Conservation (phyloP, 257 asterid species). For the Solanum sitiens region DNA sequence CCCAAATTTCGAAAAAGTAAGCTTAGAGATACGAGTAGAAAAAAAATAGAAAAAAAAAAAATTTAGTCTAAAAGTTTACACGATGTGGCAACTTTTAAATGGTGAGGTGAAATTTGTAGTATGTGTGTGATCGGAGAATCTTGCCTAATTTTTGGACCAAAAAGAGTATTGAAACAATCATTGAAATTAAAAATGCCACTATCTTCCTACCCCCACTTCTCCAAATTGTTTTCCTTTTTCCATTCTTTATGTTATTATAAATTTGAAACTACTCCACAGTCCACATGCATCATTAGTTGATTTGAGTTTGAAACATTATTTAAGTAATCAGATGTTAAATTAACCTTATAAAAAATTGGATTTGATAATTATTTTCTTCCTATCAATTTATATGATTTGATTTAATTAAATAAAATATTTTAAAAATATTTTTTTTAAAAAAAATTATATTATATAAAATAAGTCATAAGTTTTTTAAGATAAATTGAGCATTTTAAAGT, state of each 20-base stretch:
- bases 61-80: background rate
- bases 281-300: background rate
- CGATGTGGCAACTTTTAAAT: background rate
- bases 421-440: too few relatives aligned
- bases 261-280: background rate
- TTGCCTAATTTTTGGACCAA: background rate
- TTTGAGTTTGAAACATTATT: background rate
- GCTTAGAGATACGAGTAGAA: background rate
- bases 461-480: too few relatives aligned
- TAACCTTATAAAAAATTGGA: too few relatives aligned
- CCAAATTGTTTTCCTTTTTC: background rate
- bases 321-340: background rate
- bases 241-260: background rate
- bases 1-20: background rate
- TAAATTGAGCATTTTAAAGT: too few relatives aligned
- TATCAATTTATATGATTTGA: too few relatives aligned
- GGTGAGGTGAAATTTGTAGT: background rate
- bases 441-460: too few relatives aligned
- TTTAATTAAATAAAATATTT: too few relatives aligned
- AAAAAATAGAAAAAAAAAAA: background rate
- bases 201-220: background rate
- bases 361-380: fast-evolving
- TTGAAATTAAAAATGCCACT: conserved; percentile 3
- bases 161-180: conserved; percentile 6
- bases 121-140: background rate